phyloP scores from a whole-genome alignment of 2,329 filamentous ascomycete species.

The Penicillium occitanis region DNA sequence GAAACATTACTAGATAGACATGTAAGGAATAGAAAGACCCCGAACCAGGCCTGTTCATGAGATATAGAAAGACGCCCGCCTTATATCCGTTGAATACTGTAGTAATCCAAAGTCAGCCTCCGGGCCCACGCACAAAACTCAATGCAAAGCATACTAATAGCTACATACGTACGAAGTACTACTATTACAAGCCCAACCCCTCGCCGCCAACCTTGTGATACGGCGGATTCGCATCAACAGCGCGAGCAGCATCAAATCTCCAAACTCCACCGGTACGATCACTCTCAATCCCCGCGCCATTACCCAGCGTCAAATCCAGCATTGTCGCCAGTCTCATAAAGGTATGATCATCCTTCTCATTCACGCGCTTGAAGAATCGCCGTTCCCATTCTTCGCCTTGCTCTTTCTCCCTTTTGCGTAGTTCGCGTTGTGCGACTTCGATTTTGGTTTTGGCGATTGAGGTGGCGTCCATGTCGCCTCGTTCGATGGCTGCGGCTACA shows the following conservation, averaged over 20 bases:
- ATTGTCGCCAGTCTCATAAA: slow-evolving; percentile 46
- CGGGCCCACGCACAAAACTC: neutral
- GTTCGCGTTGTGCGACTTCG: slow-evolving; percentile 80
- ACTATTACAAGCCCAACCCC: slow-evolving; percentile 38
- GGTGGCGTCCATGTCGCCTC: slow-evolving; percentile 80
- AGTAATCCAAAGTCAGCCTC: neutral
- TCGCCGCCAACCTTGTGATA: slow-evolving; percentile 44
- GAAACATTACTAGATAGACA: neutral
- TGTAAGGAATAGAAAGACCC: neutral
- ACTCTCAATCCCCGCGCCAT: slow-evolving; percentile 51
- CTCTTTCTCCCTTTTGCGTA: slow-evolving; percentile 71
- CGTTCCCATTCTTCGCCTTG: slow-evolving; percentile 77
- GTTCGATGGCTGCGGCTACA: slow-evolving; percentile 76
- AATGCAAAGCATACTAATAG: neutral
- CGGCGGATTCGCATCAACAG: slow-evolving; percentile 42
- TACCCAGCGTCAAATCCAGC: slow-evolving; percentile 44
- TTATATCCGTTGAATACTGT: neutral
- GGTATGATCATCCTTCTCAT: slow-evolving; percentile 38
- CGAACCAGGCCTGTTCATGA: neutral
- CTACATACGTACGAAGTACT: neutral
- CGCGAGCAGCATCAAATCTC: slow-evolving; percentile 62
- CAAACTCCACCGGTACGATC: slow-evolving; percentile 70
- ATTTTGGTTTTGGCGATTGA: slow-evolving; percentile 81
- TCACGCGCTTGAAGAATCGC: slow-evolving; percentile 67
- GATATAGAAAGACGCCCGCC: neutral